Conservation (phyloP, 2,329 filamentous ascomycete species). For the Trichoderma sp. region DNA sequence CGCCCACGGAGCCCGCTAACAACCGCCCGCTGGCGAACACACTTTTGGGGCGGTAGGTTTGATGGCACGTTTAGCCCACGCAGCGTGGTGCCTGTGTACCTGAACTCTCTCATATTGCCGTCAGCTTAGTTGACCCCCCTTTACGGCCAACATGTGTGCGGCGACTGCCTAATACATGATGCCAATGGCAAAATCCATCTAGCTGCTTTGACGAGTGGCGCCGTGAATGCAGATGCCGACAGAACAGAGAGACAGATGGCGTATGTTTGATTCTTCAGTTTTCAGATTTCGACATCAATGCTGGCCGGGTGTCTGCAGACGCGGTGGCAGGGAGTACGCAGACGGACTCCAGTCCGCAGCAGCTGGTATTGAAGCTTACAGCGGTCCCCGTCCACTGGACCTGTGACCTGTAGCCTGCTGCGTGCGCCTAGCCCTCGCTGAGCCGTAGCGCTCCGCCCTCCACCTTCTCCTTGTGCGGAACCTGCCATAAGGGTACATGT, state of each 20-base stretch:
- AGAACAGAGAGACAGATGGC: background rate
- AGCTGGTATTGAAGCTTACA: background rate
- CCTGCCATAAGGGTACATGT: constrained; percentile 12
- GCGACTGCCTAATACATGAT: background rate
- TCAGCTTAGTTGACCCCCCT: background rate
- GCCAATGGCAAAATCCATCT: background rate
- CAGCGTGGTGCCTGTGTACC: background rate
- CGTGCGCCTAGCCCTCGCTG: constrained; percentile 17
- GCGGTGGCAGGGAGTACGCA: background rate
- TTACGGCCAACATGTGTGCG: background rate
- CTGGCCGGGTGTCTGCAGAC: background rate
- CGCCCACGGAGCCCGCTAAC: background rate
- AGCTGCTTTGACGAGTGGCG: background rate
- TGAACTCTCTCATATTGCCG: background rate
- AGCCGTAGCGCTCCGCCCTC: constrained; percentile 25
- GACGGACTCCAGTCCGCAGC: too few species aligned
- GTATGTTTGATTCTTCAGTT: background rate
- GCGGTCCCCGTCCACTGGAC: background rate
- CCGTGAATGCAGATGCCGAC: background rate
- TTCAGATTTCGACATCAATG: background rate
- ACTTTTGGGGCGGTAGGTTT: background rate
- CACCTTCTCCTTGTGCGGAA: constrained; percentile 21
- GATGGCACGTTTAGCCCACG: background rate
- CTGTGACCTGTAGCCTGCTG: constrained; percentile 21
- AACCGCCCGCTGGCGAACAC: background rate